A percentile compares a stretch with the other conserved stretches of the same genome.
Evolutionary conservation across 768 basidiomycete species (phyloP).

Genomic region (Mycena polygramma): DNA sequence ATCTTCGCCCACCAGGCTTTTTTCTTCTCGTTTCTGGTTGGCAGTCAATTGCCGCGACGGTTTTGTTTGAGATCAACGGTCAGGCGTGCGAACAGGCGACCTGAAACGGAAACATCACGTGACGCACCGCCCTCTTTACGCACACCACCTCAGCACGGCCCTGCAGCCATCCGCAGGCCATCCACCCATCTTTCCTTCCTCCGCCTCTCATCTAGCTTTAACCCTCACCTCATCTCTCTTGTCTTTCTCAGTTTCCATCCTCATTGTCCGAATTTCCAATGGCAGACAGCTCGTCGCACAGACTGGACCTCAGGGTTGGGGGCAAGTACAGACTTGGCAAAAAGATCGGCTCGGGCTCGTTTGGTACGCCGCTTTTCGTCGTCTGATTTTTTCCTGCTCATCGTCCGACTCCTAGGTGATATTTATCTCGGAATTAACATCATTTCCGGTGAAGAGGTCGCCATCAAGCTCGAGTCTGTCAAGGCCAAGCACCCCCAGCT

Average conservation of each 20-base stretch:
- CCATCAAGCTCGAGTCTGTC: constrained; percentile 99
- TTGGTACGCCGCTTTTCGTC: constrained; percentile 71
- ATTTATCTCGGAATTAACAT: constrained; percentile 99
- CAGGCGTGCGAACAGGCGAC: too few relatives aligned
- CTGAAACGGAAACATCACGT: too few relatives aligned
- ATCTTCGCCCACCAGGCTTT: too few relatives aligned
- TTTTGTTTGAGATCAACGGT: too few relatives aligned
- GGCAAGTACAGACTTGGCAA: constrained; percentile 98
- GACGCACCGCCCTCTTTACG: too few relatives aligned
- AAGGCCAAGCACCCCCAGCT: constrained; percentile 99
- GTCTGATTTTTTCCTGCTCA: constrained; percentile 28
- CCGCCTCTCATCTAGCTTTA: background rate
- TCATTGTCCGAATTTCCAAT: constrained; percentile 47
- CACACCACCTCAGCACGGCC: too few relatives aligned
- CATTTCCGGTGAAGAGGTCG: constrained; percentile 99
- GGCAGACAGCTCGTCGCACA: constrained; percentile 79
- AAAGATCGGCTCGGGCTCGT: constrained; percentile 99
- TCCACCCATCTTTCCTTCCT: constrained; percentile 23
- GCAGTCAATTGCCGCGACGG: too few relatives aligned
- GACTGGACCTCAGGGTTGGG: constrained; percentile 90
- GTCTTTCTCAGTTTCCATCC: constrained; percentile 8
- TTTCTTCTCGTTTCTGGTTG: too few relatives aligned
- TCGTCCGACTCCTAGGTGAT: constrained; percentile 72
- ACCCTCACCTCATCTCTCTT: background rate
- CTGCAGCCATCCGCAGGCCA: background rate